These are phyloP conservation scores for Tritrichomonas foetus DNA, from an alignment of 208 protist genomes.

Conservation along the genomic window DNA sequence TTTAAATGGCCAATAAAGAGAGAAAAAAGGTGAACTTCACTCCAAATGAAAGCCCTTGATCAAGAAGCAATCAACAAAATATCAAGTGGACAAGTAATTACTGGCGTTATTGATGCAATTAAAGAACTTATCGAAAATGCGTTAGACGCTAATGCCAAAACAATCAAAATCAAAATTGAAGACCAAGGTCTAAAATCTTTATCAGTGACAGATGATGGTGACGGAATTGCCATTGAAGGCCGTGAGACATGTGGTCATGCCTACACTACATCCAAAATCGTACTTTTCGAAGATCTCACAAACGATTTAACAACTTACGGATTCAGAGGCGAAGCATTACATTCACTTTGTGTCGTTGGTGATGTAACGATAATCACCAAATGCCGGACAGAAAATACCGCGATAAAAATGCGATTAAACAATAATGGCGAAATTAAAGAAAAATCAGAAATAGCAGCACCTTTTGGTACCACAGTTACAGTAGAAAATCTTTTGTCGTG, in stretches of 20 bases:
- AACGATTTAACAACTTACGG: conserved; percentile 70
- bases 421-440: not conserved
- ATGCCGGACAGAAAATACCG: not conserved
- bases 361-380: not conserved
- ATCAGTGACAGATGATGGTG: not conserved
- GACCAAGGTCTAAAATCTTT: conserved; percentile 25
- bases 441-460: not conserved
- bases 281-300: conserved; percentile 65
- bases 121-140: conserved; percentile 73
- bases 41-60: not conserved
- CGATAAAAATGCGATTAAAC: not conserved
- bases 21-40: no score
- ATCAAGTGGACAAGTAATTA: conserved; percentile 63
- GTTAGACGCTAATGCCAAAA: conserved; percentile 66
- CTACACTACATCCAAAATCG: conserved; percentile 68
- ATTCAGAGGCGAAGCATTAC: conserved; percentile 90
- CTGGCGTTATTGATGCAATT: conserved; percentile 61
- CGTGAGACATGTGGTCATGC: no score
- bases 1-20: no score
- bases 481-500: not conserved
- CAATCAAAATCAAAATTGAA: conserved; percentile 52
- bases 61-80: not conserved
- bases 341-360: conserved; percentile 62
- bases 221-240: not conserved
- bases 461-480: not conserved